These are phyloP conservation scores for Excoecaria cochinchinensis DNA, from an alignment of 345 rosid species.

Conservation along the genomic window DNA sequence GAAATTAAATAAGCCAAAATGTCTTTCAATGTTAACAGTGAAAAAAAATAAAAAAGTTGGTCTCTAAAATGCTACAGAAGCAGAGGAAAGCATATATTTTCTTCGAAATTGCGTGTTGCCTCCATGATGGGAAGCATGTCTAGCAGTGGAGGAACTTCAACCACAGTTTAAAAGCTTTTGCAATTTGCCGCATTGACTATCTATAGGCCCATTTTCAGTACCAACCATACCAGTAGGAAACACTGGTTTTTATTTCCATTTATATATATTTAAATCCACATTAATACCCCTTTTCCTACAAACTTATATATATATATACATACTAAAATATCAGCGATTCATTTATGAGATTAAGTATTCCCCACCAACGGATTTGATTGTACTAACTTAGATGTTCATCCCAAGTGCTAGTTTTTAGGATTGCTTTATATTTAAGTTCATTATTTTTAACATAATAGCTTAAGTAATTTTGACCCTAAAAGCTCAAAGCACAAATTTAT, in stretches of 20 bases:
- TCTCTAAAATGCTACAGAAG: neutral
- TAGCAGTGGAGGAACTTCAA: neutral
- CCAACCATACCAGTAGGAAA: neutral
- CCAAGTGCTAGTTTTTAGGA: too few species aligned
- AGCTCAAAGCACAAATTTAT: too few species aligned
- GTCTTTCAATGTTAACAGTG: neutral
- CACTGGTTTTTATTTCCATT: neutral
- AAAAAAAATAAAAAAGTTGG: neutral
- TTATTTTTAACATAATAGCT: too few species aligned
- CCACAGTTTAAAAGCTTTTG: neutral
- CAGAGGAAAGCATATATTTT: neutral
- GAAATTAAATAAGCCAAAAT: too few species aligned
- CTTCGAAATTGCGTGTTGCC: neutral
- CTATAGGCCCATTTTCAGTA: neutral
- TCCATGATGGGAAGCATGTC: conserved; percentile 19
- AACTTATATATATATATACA: too few species aligned
- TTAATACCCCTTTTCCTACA: neutral
- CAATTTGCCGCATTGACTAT: neutral
- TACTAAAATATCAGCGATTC: too few species aligned
- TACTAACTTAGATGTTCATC: too few species aligned
- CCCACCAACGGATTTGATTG: too few species aligned
- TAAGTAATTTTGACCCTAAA: too few species aligned
- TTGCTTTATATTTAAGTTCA: too few species aligned
- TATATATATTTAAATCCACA: neutral
- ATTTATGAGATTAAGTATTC: too few species aligned